Evolutionary conservation across 176 grass and related monocot genomes (phyloP), one percentile per base, ranked within the genome.

Genomic region (Triticum aestivum): DNA sequence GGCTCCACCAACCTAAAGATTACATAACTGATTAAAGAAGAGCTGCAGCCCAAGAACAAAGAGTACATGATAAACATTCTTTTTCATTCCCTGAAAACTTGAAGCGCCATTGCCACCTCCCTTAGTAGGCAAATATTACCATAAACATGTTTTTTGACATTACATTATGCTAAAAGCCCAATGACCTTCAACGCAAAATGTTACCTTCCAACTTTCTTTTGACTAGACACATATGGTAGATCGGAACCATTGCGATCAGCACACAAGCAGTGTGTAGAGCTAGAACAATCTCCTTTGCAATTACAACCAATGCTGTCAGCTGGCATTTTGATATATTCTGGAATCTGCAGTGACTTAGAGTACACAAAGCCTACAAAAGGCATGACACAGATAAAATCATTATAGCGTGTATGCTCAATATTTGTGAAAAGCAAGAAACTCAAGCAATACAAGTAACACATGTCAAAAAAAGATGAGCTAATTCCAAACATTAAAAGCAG

Each of bases 1-100:
- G 95, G 93, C 62, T 98, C 93, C 71, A 98, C 91, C 58, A 98
- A 75, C 83, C 93, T 98, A 35, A 67, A 47, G 81, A 38, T 78
- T 8, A 30, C 27, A 75, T 44, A 75, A 71, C 6, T 24, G 37
- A 65, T 69, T 73, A 83, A 79, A 79, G 11, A 27, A 63, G 24
- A 65, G n/a, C 1, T 77, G 45, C 45, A 52, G 14, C 26, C 32
- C 52, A 61, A 78, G 54, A 79, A 62, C 8, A 80, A 41, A 29
- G 21, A 80, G 56, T 5, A 42, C n/a, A 44, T 23, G 5, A 44
- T 61, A 12, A 20, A 65, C 73, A 70, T 66, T 87, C 4, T 35
- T 24, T 20, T 41, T 63, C 13, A 8, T 65, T 62, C 7, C 33
- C 13, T 80, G 7, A 80, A 17, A 62, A 63, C 58, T 24, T 79